phyloP scores from a whole-genome alignment of 176 grass and related monocot species.

The Otatea glauca region DNA sequence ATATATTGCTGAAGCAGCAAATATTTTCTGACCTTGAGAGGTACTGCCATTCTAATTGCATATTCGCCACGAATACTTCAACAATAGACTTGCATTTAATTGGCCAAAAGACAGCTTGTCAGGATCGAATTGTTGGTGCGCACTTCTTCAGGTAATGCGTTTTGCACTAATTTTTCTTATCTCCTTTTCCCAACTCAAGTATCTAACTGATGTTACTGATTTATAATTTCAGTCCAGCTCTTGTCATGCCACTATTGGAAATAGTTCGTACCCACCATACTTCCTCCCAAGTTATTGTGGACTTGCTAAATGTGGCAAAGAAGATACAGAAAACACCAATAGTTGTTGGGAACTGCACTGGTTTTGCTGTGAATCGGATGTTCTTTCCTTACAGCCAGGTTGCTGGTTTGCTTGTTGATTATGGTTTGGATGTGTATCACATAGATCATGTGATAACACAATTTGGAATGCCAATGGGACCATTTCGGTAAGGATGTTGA shows the following conservation, averaged over 20 bases:
- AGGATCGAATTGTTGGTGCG: constrained; percentile 73
- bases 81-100: constrained; percentile 86
- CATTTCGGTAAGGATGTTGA: background rate
- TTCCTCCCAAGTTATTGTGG: constrained; percentile 72
- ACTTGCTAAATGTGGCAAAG: constrained; percentile 75
- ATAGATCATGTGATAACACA: constrained; percentile 61
- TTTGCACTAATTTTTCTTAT: constrained; percentile 25
- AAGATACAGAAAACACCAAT: constrained; percentile 83
- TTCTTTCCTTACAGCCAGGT: constrained; percentile 75
- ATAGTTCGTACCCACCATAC: constrained; percentile 74
- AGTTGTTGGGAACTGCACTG: constrained; percentile 75
- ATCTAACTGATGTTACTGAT: constrained; percentile 37
- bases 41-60: constrained; percentile 67
- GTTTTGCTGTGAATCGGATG: constrained; percentile 88
- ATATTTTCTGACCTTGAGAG: constrained; percentile 85
- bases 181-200: constrained; percentile 11
- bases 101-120: constrained; percentile 69
- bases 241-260: constrained; percentile 88
- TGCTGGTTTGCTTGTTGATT: constrained; percentile 76
- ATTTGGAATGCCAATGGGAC: constrained; percentile 94
- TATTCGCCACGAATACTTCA: constrained; percentile 87
- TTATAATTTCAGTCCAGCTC: constrained; percentile 67
- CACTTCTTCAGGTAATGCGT: constrained; percentile 84
- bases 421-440: constrained; percentile 74
- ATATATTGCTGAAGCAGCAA: constrained; percentile 73